phyloP scores from a whole-genome alignment of 495 filamentous ascomycete genomes.

The Aeminium ludgeri region DNA sequence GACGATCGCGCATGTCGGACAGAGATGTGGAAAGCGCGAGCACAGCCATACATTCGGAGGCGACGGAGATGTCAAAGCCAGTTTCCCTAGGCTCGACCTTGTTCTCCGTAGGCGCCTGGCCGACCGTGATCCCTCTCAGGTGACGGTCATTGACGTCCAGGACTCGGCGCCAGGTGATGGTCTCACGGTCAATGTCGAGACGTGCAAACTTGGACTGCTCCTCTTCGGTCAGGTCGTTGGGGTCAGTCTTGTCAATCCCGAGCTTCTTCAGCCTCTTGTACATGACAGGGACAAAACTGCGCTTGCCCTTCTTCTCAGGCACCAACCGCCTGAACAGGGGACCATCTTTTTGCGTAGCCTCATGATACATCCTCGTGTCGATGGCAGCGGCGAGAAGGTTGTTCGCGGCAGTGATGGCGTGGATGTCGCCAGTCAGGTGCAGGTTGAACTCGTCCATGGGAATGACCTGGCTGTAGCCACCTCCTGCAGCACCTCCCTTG shows the following conservation, averaged over 20 bases:
- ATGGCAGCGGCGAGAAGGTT: constrained; percentile 97
- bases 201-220: constrained; percentile 78
- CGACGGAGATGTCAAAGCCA: constrained; percentile 93
- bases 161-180: constrained; percentile 92
- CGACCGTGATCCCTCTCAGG: constrained; percentile 72
- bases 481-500: constrained; percentile 93
- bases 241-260: constrained; percentile 87
- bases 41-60: constrained; percentile 96
- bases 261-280: constrained; percentile 83
- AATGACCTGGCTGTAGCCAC: constrained; percentile 96
- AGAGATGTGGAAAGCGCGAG: constrained; percentile 80
- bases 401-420: constrained; percentile 92
- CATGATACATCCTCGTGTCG: constrained; percentile 96
- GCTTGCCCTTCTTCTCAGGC: constrained; percentile 74
- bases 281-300: constrained; percentile 76
- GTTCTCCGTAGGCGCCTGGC: constrained; percentile 64
- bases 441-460: constrained; percentile 99
- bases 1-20: constrained; percentile 77
- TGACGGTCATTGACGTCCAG: constrained; percentile 95
- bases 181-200: constrained; percentile 87
- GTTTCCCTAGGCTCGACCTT: constrained; percentile 72
- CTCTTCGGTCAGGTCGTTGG: constrained; percentile 73
- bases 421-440: constrained; percentile 93
- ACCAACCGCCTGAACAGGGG: constrained; percentile 79
- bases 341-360: constrained; percentile 81